Base-by-base conservation (phyloP, 805 yeast species). In the Huiozyma sinensis region DNA sequence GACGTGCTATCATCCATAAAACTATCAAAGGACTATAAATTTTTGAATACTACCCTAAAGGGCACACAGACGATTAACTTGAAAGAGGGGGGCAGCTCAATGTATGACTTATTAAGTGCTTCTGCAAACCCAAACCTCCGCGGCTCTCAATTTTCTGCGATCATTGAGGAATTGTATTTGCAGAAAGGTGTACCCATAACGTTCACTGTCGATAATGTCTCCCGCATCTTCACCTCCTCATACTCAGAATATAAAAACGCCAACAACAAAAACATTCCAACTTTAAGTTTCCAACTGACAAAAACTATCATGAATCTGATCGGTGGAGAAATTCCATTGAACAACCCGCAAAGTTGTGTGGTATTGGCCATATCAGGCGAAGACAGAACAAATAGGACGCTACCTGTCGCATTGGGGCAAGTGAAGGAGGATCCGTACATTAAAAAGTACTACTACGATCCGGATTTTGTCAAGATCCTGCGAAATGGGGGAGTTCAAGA, bases 191-290 rank as follows among this genome's bases (percentile, higher is more conserved):
- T 67, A 34, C 89, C 90, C 5, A 81, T 82, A 7, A 67, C 75
- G 41, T 68, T 86, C 37, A 71, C 94, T 3, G 70, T 87, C 37
- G 97, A 88, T 60, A 79, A 83, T 56, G 71, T 86, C 56, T 79
- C 85, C 47, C 76, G 79, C 3, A 63, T 85, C 45, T 60, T 78
- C 9, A 73, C 78, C 34, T 55, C 64, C 30, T 71, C 83, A 6
- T 62, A 63, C 42, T 75, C 95, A 7, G 70, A 65, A 36, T 86
- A 88, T 65, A 72, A 75, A 52, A 73, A 79, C 55, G 61, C 71
- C 1, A 67, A 75, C 27, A 77, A 79, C 64, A 60, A 66, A 36
- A 71, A 71, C 7, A 73, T 88, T 44, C 76, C 76, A 52, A 70
- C 79, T 47, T 68, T 71, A 24, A 73, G 81, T 29, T 71, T 88